Base-by-base conservation (phyloP, 164 flowering plant species). In the Dillenia turbinata region DNA sequence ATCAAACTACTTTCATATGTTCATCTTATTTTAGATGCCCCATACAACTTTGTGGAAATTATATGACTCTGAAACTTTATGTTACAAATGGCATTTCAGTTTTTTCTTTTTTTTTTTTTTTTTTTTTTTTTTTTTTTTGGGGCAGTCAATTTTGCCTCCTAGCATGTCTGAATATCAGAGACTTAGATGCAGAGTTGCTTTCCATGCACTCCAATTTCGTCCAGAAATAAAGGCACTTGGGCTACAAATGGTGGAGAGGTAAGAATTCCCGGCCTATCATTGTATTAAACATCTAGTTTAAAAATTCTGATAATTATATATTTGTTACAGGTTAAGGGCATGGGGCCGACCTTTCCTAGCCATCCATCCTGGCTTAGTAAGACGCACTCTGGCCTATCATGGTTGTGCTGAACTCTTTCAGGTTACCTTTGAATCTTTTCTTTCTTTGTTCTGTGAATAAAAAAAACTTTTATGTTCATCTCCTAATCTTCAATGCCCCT, bases 351-450 rank as follows among this genome's bases (percentile, higher is more conserved):
- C 97, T 59, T 89, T 81, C 73, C 74, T 95, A 53, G 89, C 89
- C 56, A 92, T 71, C 69, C 92, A 92, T 77, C 93, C 97, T 64
- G 97, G 99, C 61, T 76, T 95, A 50, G 74, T 76, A 56, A 85
- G 99, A 68, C 91, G 86, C 15, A 68, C 81, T 24, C 80, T 95
- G 67, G 99, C 99, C 47, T 92, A 88, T 71, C 93, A 95, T 83
- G 99, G 99, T 12, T 95, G 99, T 77, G 96, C 96, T 49, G 99
- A 95, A 69, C 92, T 95, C 63, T 95, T 92, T 63, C 99, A 95
- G 99, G 99, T 87, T 63, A 33, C 12, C 17, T 52, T 60, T 66
- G 14, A 49, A 56, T 40, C 44, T 51, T 52, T 65, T 53, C 12
- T 6, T 22, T 43, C 46, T 59, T 26, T 43, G 2, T 22, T 33